phyloP scores from a whole-genome alignment of 805 yeast genomes.

The Schwanniomyces polymorphus region DNA sequence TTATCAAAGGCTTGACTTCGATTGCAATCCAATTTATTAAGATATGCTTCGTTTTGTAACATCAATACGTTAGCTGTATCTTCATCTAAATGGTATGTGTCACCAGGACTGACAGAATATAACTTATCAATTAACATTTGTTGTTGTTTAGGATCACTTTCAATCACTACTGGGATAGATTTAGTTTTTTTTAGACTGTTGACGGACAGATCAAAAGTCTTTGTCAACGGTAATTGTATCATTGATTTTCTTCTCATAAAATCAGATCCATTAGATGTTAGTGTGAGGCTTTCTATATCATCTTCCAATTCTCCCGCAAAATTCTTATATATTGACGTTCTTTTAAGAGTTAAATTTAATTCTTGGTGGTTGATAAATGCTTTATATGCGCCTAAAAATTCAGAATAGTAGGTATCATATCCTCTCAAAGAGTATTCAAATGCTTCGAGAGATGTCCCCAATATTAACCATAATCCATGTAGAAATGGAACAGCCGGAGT shows the following conservation, averaged over 20 bases:
- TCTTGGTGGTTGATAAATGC: neutral
- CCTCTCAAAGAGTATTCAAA: neutral
- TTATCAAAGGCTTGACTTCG: neutral
- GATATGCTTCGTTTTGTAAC: neutral
- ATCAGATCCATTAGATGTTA: neutral
- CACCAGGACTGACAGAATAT: constrained; percentile 41
- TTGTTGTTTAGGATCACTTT: constrained; percentile 10
- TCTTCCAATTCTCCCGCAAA: neutral
- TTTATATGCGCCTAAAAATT: neutral
- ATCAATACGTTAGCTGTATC: constrained; percentile 7
- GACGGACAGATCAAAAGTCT: neutral
- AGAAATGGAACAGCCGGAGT: neutral
- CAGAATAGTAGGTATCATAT: neutral
- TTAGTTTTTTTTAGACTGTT: neutral
- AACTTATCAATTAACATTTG: constrained; percentile 31
- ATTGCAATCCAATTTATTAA: neutral
- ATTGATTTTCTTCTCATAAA: neutral
- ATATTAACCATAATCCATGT: neutral
- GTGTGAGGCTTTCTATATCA: neutral
- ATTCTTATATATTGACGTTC: neutral
- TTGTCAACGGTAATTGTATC: neutral
- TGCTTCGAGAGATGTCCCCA: neutral
- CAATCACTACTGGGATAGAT: neutral
- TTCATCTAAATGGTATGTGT: constrained; percentile 33
- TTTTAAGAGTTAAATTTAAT: neutral